Conservation (phyloP, 2,329 filamentous ascomycete species). For the Fusarium penzigii region DNA sequence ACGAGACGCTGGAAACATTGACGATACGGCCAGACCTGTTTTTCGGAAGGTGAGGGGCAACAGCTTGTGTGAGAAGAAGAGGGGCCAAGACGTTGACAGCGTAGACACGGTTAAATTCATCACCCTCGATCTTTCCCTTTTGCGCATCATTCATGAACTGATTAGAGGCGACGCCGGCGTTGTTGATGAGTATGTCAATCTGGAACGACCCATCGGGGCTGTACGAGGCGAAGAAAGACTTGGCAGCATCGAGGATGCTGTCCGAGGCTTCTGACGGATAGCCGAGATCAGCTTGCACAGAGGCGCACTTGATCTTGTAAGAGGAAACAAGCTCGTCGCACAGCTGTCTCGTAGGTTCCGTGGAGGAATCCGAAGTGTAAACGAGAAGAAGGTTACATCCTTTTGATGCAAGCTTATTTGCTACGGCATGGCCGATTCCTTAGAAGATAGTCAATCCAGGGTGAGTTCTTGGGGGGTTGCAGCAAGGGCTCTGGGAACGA, state of each 20-base stretch:
- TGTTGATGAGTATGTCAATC: conserved; percentile 86
- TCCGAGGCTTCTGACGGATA: conserved; percentile 25
- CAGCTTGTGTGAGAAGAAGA: conserved; percentile 74
- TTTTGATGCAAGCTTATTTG: conserved; percentile 59
- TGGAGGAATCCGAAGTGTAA: conserved; percentile 59
- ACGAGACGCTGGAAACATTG: conserved; percentile 56
- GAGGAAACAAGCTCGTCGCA: conserved; percentile 45
- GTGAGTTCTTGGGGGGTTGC: neutral
- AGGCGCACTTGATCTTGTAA: conserved; percentile 38
- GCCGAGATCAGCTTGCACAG: conserved; percentile 33
- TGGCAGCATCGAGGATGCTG: conserved; percentile 34
- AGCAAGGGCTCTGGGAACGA: neutral
- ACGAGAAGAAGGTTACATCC: conserved; percentile 61
- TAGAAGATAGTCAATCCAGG: conserved; percentile 5
- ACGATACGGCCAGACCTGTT: conserved; percentile 64
- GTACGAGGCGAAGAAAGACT: conserved; percentile 28
- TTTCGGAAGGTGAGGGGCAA: conserved; percentile 66
- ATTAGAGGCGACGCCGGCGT: conserved; percentile 73
- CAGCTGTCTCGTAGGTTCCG: conserved; percentile 47
- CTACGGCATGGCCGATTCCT: conserved; percentile 64
- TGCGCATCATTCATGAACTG: conserved; percentile 58
- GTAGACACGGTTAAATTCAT: conserved; percentile 72
- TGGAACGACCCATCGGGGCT: conserved; percentile 25
- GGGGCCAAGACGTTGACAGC: conserved; percentile 82
- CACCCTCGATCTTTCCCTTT: conserved; percentile 52